Evolutionary conservation across 345 rosid species (phyloP).

Genomic region (Eutrema japonicum): DNA sequence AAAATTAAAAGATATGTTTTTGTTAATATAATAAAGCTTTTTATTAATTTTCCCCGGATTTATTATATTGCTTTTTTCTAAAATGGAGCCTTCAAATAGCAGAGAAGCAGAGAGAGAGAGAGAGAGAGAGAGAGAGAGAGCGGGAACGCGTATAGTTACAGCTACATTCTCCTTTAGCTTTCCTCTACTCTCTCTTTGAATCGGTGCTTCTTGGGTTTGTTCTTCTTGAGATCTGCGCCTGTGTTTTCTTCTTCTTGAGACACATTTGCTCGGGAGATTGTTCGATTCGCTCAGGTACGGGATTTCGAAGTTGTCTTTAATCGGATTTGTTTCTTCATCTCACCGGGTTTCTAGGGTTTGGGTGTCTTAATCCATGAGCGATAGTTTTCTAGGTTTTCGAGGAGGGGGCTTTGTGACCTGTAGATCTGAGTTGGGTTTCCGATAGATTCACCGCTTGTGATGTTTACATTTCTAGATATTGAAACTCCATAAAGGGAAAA

Average conservation of each 20-base stretch:
- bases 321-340: conserved; percentile 11
- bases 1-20: conserved; percentile 4
- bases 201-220: conserved; percentile 13
- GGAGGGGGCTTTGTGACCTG: neutral
- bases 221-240: conserved; percentile 50
- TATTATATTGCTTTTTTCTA: conserved; percentile 21
- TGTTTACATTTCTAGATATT: conserved; percentile 20
- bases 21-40: conserved; percentile 7
- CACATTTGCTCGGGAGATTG: conserved; percentile 20
- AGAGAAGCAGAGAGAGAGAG: conserved; percentile 26
- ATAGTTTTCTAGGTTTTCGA: neutral
- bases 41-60: neutral
- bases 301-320: conserved; percentile 39
- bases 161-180: conserved; percentile 35
- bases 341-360: conserved; percentile 25
- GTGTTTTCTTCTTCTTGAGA: conserved; percentile 15
- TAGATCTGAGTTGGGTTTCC: conserved; percentile 38
- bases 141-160: conserved; percentile 52
- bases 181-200: conserved; percentile 24
- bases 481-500: neutral
- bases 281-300: conserved; percentile 47
- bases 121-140: conserved; percentile 45
- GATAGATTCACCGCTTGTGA: neutral
- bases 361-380: neutral
- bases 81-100: conserved; percentile 50